Evolutionary conservation across 805 yeast species (phyloP).

Genomic region (Lachancea mirantina): DNA sequence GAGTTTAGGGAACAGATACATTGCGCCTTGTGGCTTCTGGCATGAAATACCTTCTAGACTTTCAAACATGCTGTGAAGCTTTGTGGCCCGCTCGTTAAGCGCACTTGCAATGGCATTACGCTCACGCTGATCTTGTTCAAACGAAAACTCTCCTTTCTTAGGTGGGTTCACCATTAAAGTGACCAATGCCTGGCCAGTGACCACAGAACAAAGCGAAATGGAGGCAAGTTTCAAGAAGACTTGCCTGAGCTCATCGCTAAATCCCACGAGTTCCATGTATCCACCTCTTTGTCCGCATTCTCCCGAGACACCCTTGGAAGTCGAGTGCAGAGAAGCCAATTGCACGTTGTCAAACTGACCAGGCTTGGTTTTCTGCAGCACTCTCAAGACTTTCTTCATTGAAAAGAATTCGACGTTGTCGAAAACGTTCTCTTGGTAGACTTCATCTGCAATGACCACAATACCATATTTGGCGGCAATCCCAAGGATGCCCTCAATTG

Average conservation of each 20-base stretch:
- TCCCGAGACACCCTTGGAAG: constrained; percentile 95
- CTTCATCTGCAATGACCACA: constrained; percentile 94
- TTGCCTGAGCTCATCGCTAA: constrained; percentile 59
- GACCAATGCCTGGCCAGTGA: constrained; percentile 87
- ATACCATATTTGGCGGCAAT: constrained; percentile 82
- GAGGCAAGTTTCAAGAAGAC: constrained; percentile 80
- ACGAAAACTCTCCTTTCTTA: constrained; percentile 64
- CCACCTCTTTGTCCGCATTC: constrained; percentile 99
- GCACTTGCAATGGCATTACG: constrained; percentile 53
- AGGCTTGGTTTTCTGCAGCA: constrained; percentile 48
- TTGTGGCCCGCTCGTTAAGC: constrained; percentile 54
- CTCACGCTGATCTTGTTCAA: constrained; percentile 58
- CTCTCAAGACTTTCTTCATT: constrained; percentile 69
- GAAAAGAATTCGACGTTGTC: constrained; percentile 68
- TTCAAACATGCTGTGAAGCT: constrained; percentile 62
- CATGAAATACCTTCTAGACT: constrained; percentile 77
- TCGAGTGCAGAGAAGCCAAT: constrained; percentile 91
- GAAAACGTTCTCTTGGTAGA: constrained; percentile 89
- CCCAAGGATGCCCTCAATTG: constrained; percentile 62
- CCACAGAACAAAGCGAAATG: constrained; percentile 88
- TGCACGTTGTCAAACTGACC: constrained; percentile 66
- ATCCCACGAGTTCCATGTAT: constrained; percentile 88
- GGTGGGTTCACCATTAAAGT: constrained; percentile 96
- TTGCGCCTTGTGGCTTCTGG: constrained; percentile 92
- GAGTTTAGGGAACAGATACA: constrained; percentile 89